Evolutionary conservation across 2,329 filamentous ascomycete genomes (phyloP).

Genomic region (Hypocreales sp.): DNA sequence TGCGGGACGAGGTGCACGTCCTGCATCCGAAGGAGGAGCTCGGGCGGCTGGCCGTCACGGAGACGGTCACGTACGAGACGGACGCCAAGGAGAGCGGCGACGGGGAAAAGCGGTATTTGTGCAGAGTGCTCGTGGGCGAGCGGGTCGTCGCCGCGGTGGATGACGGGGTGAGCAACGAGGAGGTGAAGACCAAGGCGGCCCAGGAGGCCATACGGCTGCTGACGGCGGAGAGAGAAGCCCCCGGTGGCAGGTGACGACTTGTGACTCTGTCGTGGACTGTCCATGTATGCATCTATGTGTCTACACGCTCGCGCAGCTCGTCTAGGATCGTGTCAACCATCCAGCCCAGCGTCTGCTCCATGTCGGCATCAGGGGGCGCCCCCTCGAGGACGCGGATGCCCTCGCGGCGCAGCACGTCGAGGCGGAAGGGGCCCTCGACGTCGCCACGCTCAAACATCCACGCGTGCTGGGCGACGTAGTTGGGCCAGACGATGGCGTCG

Average conservation of each 20-base stretch:
- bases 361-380: constrained; percentile 33
- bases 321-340: constrained; percentile 46
- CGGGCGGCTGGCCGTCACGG: constrained; percentile 36
- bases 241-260: not conserved
- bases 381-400: constrained; percentile 33
- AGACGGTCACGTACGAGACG: constrained; percentile 38
- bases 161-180: constrained; percentile 30
- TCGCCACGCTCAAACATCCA: constrained; percentile 63
- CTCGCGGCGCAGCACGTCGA: constrained; percentile 25
- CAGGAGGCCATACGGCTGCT: constrained; percentile 27
- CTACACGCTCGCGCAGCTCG: constrained; percentile 19
- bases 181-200: constrained; percentile 41
- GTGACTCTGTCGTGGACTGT: not conserved
- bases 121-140: constrained; percentile 33
- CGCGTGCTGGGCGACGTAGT: constrained; percentile 67
- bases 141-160: constrained; percentile 26
- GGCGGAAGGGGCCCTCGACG: constrained; percentile 42
- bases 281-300: too few relatives aligned
- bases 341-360: constrained; percentile 52
- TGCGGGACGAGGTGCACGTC: constrained; percentile 42
- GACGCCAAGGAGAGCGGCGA: constrained; percentile 9
- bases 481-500: constrained; percentile 89
- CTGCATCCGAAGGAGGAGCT: constrained; percentile 54
- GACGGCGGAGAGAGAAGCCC: not conserved
- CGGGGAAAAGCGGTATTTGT: constrained; percentile 19